Conservation (phyloP, 495 filamentous ascomycete genomes). For the Hyaloscypha hepaticicola region DNA sequence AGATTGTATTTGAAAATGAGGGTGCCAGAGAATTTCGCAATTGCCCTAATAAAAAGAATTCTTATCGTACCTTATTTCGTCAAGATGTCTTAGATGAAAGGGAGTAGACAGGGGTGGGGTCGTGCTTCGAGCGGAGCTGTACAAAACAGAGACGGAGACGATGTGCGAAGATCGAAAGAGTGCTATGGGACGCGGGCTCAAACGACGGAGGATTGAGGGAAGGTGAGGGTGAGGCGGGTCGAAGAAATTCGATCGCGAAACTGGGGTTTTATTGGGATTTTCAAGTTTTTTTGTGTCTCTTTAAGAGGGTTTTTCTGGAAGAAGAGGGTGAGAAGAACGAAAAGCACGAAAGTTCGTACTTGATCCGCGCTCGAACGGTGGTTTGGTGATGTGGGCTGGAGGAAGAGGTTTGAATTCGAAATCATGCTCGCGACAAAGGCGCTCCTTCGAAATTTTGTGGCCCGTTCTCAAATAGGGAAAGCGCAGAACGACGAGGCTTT, state of each 20-base stretch:
- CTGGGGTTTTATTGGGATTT: slow-evolving; percentile 39
- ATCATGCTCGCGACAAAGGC: slow-evolving; percentile 17
- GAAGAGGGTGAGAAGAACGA: slow-evolving; percentile 46
- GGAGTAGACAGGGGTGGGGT: slow-evolving; percentile 14
- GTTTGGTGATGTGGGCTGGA: slow-evolving; percentile 29
- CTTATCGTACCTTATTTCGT: slow-evolving; percentile 12
- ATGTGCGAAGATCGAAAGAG: slow-evolving; percentile 25
- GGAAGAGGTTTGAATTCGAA: slow-evolving; percentile 19
- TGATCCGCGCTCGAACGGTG: slow-evolving; percentile 23
- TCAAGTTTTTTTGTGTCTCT: slow-evolving; percentile 58
- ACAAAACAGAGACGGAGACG: slow-evolving; percentile 16
- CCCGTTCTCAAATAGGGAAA: slow-evolving; percentile 4
- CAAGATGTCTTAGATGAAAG: slow-evolving; percentile 18
- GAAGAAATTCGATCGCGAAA: slow-evolving; percentile 30
- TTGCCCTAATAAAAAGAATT: neutral
- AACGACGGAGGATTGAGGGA: slow-evolving; percentile 27
- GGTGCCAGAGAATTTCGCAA: slow-evolving; percentile 6
- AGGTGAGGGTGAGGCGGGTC: slow-evolving; percentile 33
- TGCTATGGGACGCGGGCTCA: slow-evolving; percentile 16
- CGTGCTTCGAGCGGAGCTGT: slow-evolving; percentile 18
- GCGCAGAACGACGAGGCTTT: slow-evolving; percentile 6
- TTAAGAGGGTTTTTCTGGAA: slow-evolving; percentile 47
- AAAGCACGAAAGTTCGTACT: slow-evolving; percentile 37
- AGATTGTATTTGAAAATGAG: too few species aligned
- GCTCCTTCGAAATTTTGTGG: slow-evolving; percentile 10